Evolutionary conservation across 176 grass and related monocot genomes (phyloP).

Genomic region (Pontederia paniculata): DNA sequence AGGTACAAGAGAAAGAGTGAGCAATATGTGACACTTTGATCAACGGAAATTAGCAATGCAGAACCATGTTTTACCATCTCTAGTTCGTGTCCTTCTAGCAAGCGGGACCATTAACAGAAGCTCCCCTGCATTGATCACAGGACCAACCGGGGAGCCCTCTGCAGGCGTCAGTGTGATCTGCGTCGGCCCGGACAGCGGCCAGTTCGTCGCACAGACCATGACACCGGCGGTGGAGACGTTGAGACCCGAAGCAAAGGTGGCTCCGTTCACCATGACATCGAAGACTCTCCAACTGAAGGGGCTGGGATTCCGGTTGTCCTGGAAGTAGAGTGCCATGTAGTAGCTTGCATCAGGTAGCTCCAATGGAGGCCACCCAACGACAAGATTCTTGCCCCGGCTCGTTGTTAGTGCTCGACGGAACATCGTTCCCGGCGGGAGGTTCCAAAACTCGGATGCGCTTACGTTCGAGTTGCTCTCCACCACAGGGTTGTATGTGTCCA

Average conservation of each 20-base stretch:
- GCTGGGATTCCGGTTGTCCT: slow-evolving; percentile 56
- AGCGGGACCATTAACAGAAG: slow-evolving; percentile 63
- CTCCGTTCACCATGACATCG: slow-evolving; percentile 58
- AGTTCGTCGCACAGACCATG: slow-evolving; percentile 37
- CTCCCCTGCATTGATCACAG: slow-evolving; percentile 85
- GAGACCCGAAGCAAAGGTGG: slow-evolving; percentile 49
- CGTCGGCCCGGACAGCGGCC: slow-evolving; percentile 53
- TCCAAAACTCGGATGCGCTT: slow-evolving; percentile 54
- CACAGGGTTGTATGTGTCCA: slow-evolving; percentile 21
- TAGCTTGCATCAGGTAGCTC: slow-evolving; percentile 54
- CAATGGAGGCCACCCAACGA: slow-evolving; percentile 53
- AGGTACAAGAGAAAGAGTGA: not conserved
- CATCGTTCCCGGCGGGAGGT: slow-evolving; percentile 44
- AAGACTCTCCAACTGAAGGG: slow-evolving; percentile 60
- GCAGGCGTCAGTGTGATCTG: slow-evolving; percentile 53
- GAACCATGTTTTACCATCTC: slow-evolving; percentile 46
- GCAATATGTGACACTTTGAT: not conserved
- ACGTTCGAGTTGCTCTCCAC: slow-evolving; percentile 45
- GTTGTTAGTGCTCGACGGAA: slow-evolving; percentile 50
- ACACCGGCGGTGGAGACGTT: slow-evolving; percentile 62
- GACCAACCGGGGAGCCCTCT: slow-evolving; percentile 45
- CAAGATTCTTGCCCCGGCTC: slow-evolving; percentile 28
- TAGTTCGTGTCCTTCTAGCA: slow-evolving; percentile 62
- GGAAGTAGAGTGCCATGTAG: slow-evolving; percentile 85
- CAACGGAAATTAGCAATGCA: not conserved